phyloP scores from a whole-genome alignment of 1,284 basidiomycete genomes.

The Melampsora americana region DNA sequence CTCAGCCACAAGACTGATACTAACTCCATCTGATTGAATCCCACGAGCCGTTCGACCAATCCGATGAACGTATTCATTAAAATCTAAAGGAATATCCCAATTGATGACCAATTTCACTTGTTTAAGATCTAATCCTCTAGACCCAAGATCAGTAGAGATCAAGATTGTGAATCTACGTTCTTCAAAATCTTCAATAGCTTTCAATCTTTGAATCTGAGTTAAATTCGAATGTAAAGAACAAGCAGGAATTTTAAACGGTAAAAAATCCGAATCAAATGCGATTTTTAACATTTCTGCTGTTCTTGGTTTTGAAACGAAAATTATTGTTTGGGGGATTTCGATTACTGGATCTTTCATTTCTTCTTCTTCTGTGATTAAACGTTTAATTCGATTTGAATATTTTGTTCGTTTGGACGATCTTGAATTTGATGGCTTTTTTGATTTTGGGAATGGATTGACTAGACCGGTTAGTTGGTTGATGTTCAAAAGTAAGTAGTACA shows the following conservation, averaged over 20 bases:
- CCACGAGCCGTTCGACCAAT: slow-evolving; percentile 78
- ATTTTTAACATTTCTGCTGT: slow-evolving; percentile 77
- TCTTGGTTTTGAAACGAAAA: slow-evolving; percentile 82
- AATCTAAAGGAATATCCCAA: slow-evolving; percentile 77
- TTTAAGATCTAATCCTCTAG: slow-evolving; percentile 53
- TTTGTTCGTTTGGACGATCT: slow-evolving; percentile 42
- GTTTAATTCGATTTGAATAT: slow-evolving; percentile 47
- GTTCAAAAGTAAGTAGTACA: slow-evolving; percentile 82
- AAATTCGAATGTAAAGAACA: slow-evolving; percentile 90
- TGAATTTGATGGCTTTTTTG: slow-evolving; percentile 50
- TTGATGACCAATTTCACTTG: slow-evolving; percentile 91
- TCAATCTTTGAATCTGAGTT: slow-evolving; percentile 80
- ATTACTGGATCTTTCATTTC: slow-evolving; percentile 59
- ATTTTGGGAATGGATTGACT: slow-evolving; percentile 48
- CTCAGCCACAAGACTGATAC: slow-evolving; percentile 92
- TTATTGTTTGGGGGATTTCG: slow-evolving; percentile 78
- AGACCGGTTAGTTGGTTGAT: slow-evolving; percentile 54
- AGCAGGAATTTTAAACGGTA: slow-evolving; percentile 68
- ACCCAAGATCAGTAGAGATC: slow-evolving; percentile 54
- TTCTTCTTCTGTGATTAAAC: slow-evolving; percentile 53
- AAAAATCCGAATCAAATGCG: slow-evolving; percentile 70
- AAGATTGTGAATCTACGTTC: slow-evolving; percentile 58
- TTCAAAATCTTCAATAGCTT: slow-evolving; percentile 80
- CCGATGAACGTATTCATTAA: slow-evolving; percentile 63
- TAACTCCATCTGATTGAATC: slow-evolving; percentile 66